Conservation (phyloP, 306 rosid genomes). For the Vachellia pachyceras region DNA sequence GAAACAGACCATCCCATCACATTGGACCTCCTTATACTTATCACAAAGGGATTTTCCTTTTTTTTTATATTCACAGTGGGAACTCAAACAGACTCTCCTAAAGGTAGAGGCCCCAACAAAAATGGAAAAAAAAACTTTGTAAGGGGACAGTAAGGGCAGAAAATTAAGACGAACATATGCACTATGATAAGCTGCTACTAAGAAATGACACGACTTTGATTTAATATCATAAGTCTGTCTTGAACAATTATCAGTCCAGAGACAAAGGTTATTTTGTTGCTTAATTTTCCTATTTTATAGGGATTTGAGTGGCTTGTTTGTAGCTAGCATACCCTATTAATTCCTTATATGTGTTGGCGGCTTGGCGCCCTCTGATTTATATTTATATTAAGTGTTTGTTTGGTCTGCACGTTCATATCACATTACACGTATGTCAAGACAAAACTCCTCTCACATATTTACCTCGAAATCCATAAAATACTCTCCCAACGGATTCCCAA, state of each 20-base stretch:
- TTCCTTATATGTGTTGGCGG: neutral
- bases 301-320: neutral
- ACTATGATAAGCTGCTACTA: neutral
- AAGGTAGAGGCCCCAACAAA: constrained; percentile 13
- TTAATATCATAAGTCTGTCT: constrained; percentile 17
- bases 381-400: neutral
- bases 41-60: neutral
- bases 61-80: no score
- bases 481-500: no score
- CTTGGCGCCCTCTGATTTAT: neutral
- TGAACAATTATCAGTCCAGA: neutral
- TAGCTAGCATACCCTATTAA: neutral
- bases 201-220: constrained; percentile 14
- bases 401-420: no score
- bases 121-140: neutral
- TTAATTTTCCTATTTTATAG: neutral
- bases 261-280: neutral
- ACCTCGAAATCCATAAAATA: no score
- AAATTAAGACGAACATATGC: constrained; percentile 4
- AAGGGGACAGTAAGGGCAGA: neutral
- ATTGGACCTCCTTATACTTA: constrained; percentile 9
- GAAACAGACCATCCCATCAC: constrained; percentile 25
- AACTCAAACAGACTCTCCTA: constrained; percentile 28
- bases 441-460: no score
- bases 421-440: no score